phyloP scores from a whole-genome alignment of 2,329 filamentous ascomycete species.

The Fusarium sp. region DNA sequence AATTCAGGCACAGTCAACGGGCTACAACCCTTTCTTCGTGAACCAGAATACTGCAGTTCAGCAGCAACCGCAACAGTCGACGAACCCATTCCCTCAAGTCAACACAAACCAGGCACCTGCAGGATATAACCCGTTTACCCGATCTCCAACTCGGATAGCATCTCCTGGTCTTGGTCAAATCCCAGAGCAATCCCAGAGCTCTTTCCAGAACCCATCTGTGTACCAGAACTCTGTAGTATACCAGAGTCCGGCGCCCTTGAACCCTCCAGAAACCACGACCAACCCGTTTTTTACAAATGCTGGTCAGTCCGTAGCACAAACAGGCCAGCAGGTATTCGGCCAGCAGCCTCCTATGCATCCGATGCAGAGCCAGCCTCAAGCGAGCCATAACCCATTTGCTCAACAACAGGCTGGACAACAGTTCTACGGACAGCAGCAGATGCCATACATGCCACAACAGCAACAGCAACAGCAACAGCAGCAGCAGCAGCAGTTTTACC shows the following conservation, averaged over 20 bases:
- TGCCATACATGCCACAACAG: conserved; percentile 42
- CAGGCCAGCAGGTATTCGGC: conserved; percentile 45
- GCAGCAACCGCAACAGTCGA: conserved; percentile 52
- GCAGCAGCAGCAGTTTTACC: conserved; percentile 53
- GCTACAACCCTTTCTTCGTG: conserved; percentile 66
- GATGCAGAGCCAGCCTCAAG: conserved; percentile 28
- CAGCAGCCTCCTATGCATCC: conserved; percentile 41
- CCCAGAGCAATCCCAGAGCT: conserved; percentile 63
- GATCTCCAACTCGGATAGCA: conserved; percentile 63
- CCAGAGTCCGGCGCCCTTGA: conserved; percentile 45
- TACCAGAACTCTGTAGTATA: conserved; percentile 51
- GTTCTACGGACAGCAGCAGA: conserved; percentile 42
- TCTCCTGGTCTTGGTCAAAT: conserved; percentile 64
- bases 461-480: conserved; percentile 43
- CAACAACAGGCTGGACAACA: conserved; percentile 44
- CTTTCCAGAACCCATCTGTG: conserved; percentile 52
- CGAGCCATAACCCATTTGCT: conserved; percentile 44
- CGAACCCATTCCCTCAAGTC: conserved; percentile 49
- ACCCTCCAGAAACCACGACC: conserved; percentile 44
- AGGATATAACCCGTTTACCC: conserved; percentile 61
- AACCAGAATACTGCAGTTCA: conserved; percentile 51
- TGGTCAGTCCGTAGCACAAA: conserved; percentile 45
- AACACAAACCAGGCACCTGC: conserved; percentile 53
- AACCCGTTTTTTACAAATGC: conserved; percentile 55
- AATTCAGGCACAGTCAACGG: conserved; percentile 54